Conservation (phyloP, 352 stramenopile species). For the Phytopythium litorale region DNA sequence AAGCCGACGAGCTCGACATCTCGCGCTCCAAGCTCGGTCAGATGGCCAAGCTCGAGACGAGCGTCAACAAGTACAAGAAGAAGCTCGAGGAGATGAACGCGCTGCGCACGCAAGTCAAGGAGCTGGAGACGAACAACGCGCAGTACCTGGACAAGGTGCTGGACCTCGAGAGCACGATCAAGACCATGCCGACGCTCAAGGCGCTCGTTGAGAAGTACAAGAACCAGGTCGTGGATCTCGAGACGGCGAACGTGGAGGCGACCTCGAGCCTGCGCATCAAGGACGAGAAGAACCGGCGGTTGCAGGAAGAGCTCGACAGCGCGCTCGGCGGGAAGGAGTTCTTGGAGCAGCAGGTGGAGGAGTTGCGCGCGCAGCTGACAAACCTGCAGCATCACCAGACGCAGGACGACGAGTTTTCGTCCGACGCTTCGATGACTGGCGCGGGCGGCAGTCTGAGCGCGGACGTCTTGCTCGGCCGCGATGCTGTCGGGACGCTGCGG, state of each 20-base stretch:
- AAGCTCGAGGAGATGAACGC: slow-evolving; percentile 84
- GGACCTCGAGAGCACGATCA: slow-evolving; percentile 83
- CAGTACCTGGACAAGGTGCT: slow-evolving; percentile 83
- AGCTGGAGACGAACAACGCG: slow-evolving; percentile 74
- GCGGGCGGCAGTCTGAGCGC: slow-evolving; percentile 42
- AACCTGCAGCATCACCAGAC: slow-evolving; percentile 47
- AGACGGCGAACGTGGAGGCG: slow-evolving; percentile 76
- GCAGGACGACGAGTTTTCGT: slow-evolving; percentile 34
- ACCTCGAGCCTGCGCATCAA: slow-evolving; percentile 77
- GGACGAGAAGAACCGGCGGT: slow-evolving; percentile 70
- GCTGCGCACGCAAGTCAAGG: slow-evolving; percentile 69
- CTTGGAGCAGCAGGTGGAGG: slow-evolving; percentile 80
- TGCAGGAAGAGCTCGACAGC: slow-evolving; percentile 86
- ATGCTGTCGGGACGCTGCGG: slow-evolving; percentile 49
- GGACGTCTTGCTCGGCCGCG: slow-evolving; percentile 59
- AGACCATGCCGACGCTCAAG: slow-evolving; percentile 82
- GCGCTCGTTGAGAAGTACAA: slow-evolving; percentile 83
- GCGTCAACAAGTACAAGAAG: slow-evolving; percentile 82
- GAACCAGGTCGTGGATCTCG: slow-evolving; percentile 85
- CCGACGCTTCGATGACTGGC: slow-evolving; percentile 21
- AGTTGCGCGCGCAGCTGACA: slow-evolving; percentile 61
- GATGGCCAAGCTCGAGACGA: slow-evolving; percentile 78
- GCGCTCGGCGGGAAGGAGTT: slow-evolving; percentile 80
- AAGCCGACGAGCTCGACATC: slow-evolving; percentile 85
- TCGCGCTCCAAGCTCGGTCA: slow-evolving; percentile 80